Base-by-base conservation (phyloP, 1,284 basidiomycete genomes). In the Cutaneotrichosporon cavernicola region DNA sequence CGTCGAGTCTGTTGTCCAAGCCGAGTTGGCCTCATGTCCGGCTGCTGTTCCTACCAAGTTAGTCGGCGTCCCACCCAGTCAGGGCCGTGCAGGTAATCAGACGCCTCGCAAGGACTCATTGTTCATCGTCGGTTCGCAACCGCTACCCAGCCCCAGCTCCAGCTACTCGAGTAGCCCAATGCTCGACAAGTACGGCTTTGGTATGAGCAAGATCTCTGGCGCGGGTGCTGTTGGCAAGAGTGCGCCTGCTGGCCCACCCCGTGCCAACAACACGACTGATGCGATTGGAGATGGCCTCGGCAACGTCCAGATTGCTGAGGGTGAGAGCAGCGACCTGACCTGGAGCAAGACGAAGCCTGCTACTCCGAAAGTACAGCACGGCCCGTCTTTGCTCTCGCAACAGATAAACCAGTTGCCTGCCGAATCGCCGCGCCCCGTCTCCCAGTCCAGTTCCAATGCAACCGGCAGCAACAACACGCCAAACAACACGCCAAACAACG, bases 51-150 rank as follows among this genome's bases (percentile, higher is more conserved):
- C 85, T 16, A 86, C 85, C 18, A 91, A 90, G 70, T 85, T 99
- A 55, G 90, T 97, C 65, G 96, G 96, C 62, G 97, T 99, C 0
- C 96, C 96, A 0, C 96, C 96, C 0, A 91, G 89, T 55, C 92
- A 94, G 71, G 96, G 95, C 5, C 86, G 96, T 60, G 91, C 93
- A n/a, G 96, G 96, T 1, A 95, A 97, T 75, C 96, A 97, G 80
- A 99, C 96, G 0, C 96, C 96, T 0, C 86, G 93, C 49, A 89
- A 90, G 34, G 92, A 97, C 72, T 88, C 88, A 47, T 82, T 86
- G 49, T 94, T 91, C 82, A 97, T 98, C 81, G 97, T 93, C 1
- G 92, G 91, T 43, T 94, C 91, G 1, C 95, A 94, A 75, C 96
- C 96, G 0, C 85, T 99, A 9, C 94, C 96, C 0, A 83, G 81